phyloP scores from a whole-genome alignment of 225 moss, liverwort and hornwort species.

The Antitrichia curtipendula region DNA sequence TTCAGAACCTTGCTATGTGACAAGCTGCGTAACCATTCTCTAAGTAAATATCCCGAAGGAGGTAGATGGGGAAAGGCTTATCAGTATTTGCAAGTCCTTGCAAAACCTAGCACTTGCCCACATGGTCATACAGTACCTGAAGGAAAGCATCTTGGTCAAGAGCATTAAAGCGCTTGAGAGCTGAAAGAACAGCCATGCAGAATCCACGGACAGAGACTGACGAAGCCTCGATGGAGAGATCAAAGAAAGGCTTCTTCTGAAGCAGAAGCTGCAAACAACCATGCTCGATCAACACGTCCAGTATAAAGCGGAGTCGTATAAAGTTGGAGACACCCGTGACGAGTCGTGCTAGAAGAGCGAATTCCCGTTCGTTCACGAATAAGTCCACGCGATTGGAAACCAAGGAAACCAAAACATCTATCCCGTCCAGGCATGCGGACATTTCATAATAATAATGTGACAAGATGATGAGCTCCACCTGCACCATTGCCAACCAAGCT shows the following conservation, averaged over 20 bases:
- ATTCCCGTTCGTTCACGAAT: constrained; percentile 75
- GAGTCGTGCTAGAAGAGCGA: constrained; percentile 70
- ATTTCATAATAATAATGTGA: constrained; percentile 88
- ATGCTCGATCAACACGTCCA: constrained; percentile 88
- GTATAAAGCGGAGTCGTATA: constrained; percentile 75
- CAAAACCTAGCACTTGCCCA: background rate
- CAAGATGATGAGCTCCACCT: constrained; percentile 96
- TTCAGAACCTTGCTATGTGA: background rate
- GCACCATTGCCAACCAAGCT: constrained; percentile 6
- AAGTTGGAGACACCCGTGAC: constrained; percentile 91
- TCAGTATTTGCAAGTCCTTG: background rate
- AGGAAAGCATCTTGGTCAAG: constrained; percentile 79
- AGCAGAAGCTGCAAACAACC: constrained; percentile 82
- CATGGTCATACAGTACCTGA: constrained; percentile 27
- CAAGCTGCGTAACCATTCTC: background rate
- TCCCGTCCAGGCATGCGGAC: constrained; percentile 93
- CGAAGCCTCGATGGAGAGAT: constrained; percentile 56
- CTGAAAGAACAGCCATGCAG: constrained; percentile 90
- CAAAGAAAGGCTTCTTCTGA: constrained; percentile 61
- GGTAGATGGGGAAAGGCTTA: background rate
- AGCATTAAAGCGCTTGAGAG: constrained; percentile 85
- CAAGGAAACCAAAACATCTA: constrained; percentile 87
- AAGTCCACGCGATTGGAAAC: constrained; percentile 80
- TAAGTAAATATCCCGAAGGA: background rate
- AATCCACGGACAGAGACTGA: constrained; percentile 73